phyloP scores from a whole-genome alignment of 345 rosid species.

The Arabis hirsuta region DNA sequence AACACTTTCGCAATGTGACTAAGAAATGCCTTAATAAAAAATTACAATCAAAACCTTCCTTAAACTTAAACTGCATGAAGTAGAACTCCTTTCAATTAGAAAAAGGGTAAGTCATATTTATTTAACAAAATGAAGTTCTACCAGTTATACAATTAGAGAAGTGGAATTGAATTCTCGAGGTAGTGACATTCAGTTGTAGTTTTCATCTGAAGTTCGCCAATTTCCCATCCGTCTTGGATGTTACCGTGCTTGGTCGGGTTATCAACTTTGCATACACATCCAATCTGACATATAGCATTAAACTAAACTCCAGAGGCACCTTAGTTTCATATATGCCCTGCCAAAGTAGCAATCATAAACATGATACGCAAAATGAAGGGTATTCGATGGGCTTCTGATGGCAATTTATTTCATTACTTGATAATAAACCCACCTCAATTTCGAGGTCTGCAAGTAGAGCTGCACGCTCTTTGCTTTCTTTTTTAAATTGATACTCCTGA shows the following conservation, averaged over 20 bases:
- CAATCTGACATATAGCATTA: constrained; percentile 74
- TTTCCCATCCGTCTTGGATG: constrained; percentile 80
- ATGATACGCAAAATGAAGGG: constrained; percentile 22
- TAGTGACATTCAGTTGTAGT: constrained; percentile 89
- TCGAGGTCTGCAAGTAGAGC: constrained; percentile 96
- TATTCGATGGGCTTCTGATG: constrained; percentile 26
- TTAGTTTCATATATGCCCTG: constrained; percentile 93
- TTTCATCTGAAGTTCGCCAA: constrained; percentile 84
- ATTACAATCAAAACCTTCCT: neutral
- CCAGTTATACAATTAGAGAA: constrained; percentile 90
- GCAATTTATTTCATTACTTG: neutral
- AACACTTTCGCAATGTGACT: constrained; percentile 22
- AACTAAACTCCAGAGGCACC: constrained; percentile 72
- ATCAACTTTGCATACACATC: constrained; percentile 92
- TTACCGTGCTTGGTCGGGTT: constrained; percentile 64
- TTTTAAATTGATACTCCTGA: constrained; percentile 72
- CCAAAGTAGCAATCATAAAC: constrained; percentile 38
- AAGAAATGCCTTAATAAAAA: constrained; percentile 1
- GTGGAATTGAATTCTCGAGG: constrained; percentile 74
- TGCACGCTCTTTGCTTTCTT: constrained; percentile 71
- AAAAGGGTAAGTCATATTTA: constrained; percentile 19
- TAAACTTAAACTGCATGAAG: constrained; percentile 21
- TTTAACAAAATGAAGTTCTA: constrained; percentile 36
- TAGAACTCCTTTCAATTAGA: constrained; percentile 4
- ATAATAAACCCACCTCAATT: constrained; percentile 68